Evolutionary conservation across 805 yeast genomes (phyloP), one percentile per base, ranked within the genome.

Genomic region (Zygoascus flipseniorum): DNA sequence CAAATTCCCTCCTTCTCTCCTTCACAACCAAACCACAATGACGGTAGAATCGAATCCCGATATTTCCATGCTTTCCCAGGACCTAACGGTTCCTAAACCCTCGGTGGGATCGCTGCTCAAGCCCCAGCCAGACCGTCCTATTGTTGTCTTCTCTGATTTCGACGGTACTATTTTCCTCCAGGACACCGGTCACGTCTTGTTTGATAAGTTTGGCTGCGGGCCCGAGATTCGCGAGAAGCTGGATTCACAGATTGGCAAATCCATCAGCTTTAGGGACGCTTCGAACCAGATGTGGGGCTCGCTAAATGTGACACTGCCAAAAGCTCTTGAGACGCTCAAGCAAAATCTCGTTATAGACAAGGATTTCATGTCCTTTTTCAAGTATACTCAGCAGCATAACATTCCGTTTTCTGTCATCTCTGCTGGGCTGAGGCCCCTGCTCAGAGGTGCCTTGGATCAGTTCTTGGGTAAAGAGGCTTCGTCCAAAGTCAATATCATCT

Each of bases 101-200:
- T 42, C 52, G 10, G 41, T 19, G 18, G 31, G 18, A 11, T 42
- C 47, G 14, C 16, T 49, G n/a, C 20, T 31, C 19, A 11, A 23
- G 10, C 41, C 45, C 4, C 31, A 42, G 20, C 46, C 47, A 9
- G 52, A 49, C 26, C 46, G 47, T 11, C 43, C 46, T 23, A 49
- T 49, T 13, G 52, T 42, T 18, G 35, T 49, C 41, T 39, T 49
- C 35, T 49, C 52, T 11, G 76, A 72, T 62, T 72, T 72, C 58
- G 76, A 72, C 60, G 76, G 76, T 47, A 72, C 76, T 45, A 72
- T 72, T 49, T 73, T 73, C 61, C 64, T 68, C 51, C 76, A 72
- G 59, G 76, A 72, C 54, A 72, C 76, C 18, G 76, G 76, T 52
- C 76, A 72, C 52, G 68, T 72, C n/a, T 64, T 72, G 53, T 72